Evolutionary conservation across 441 rosid genomes (phyloP).

Genomic region (Gossypium aridum): DNA sequence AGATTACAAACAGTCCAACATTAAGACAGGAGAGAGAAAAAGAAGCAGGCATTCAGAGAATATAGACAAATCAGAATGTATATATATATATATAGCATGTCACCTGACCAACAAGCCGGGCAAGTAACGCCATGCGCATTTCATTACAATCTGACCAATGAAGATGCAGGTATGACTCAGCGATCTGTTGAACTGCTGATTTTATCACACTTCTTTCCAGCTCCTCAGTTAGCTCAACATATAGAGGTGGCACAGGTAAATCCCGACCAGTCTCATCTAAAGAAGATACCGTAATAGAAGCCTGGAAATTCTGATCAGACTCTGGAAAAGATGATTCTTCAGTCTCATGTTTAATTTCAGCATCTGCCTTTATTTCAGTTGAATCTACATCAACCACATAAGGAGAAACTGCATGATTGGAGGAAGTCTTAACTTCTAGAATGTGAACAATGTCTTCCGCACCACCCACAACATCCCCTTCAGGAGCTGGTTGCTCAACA

Average conservation of each 20-base stretch:
- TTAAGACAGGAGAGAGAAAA: background rate
- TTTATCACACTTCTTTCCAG: conserved; percentile 48
- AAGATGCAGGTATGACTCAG: conserved; percentile 63
- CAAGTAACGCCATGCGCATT: conserved; percentile 68
- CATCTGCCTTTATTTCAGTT: conserved; percentile 37
- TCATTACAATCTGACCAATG: conserved; percentile 45
- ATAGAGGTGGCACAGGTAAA: conserved; percentile 63
- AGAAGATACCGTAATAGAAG: conserved; percentile 32
- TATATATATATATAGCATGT: background rate
- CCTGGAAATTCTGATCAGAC: conserved; percentile 43
- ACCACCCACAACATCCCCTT: conserved; percentile 42
- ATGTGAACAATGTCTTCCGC: conserved; percentile 37
- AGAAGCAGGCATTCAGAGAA: background rate
- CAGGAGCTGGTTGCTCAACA: conserved; percentile 36
- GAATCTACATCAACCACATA: conserved; percentile 41
- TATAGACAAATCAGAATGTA: conserved; percentile 4
- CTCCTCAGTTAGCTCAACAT: conserved; percentile 68
- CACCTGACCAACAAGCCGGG: conserved; percentile 92
- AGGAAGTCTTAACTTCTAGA: conserved; percentile 39
- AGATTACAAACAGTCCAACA: background rate
- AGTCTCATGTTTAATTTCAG: conserved; percentile 35
- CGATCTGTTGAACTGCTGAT: conserved; percentile 67
- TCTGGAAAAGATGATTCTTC: conserved; percentile 41
- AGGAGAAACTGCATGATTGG: conserved; percentile 47
- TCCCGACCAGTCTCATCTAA: conserved; percentile 70